Base-by-base conservation (phyloP, 768 basidiomycete species). In the Russula olivacea region DNA sequence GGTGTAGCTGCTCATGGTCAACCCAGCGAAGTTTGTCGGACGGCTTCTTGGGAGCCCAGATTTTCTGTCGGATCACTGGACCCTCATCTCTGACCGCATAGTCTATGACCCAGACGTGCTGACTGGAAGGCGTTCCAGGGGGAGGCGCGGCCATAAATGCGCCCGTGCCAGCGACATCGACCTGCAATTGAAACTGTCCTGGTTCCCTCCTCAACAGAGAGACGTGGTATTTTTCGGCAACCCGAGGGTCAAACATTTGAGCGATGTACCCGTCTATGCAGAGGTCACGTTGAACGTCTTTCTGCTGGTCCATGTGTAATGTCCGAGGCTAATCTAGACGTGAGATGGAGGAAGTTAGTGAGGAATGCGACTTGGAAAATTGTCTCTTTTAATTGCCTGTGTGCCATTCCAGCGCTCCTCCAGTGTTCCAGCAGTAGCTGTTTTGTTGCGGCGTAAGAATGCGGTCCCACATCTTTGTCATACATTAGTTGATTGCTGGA, bases 251-350 rank as follows among this genome's bases (percentile, higher is more conserved):
- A 38, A 64, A 55, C 49, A 30, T 60, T 1, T 10, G 4, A 15
- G 63, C 19, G 21, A 59, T 11, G 17, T 64, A 60, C n/a, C 63
- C 59, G 21, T 64, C 63, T 28, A 64, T 21, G 25, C 43, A 51
- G 19, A 60, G 63, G 3, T 54, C 38, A 1, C 0, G 12, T 11
- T 30, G 21, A n/a, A 4, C 14, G 51, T 5, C 15, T 51, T 45
- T 55, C 23, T 36, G 48, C 36, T 4, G 0, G 10, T 9, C 3
- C 59, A 60, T 64, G 17, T 60, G 34, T 50, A 6, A 28, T 23
- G 28, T 41, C 9, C 10, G 36, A 30, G 32, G 28, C 40, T 23
- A 40, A n/a, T 11, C 28, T 53, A 9, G 34, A 38, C 36, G 23
- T 21, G 50, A 5, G n/a, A 43, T 49, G 15, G 57, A 28, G 19